These are phyloP conservation scores for Acorus calamus DNA, from an alignment of 106 monocot species.

Conservation along the genomic window DNA sequence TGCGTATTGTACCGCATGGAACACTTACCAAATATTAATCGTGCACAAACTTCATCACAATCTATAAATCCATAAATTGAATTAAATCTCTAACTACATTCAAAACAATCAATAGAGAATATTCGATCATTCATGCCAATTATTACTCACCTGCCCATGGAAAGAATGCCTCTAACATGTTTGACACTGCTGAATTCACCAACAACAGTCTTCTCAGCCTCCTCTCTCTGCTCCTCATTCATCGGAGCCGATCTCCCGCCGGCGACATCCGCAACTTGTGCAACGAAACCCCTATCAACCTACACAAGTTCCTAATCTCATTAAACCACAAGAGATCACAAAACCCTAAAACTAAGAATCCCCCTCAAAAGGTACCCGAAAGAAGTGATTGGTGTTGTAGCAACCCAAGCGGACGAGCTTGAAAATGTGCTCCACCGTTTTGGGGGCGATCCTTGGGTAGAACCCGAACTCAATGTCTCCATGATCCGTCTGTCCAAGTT, in stretches of 20 bases:
- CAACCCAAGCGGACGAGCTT: slow-evolving; percentile 85
- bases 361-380: slow-evolving; percentile 47
- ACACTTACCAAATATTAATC: no score
- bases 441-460: slow-evolving; percentile 73
- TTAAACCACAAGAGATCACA: slow-evolving; percentile 1
- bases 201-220: slow-evolving; percentile 86
- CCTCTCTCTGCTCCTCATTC: slow-evolving; percentile 71
- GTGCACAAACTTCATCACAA: no score
- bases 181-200: slow-evolving; percentile 95
- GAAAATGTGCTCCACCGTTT: slow-evolving; percentile 95
- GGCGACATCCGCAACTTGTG: slow-evolving; percentile 88
- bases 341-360: not conserved
- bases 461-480: slow-evolving; percentile 98
- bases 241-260: slow-evolving; percentile 78
- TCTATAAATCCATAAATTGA: no score
- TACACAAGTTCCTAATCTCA: slow-evolving; percentile 10
- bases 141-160: slow-evolving; percentile 82
- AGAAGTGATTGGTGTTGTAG: slow-evolving; percentile 96
- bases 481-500: slow-evolving; percentile 51
- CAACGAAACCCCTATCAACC: slow-evolving; percentile 98
- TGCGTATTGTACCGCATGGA: no score
- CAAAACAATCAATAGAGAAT: no score
- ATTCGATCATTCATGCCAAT: no score
- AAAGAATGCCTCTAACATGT: slow-evolving; percentile 92
- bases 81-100: no score